These are phyloP conservation scores for Choiromyces venosus DNA, from an alignment of 495 filamentous ascomycete species.

Conservation along the genomic window DNA sequence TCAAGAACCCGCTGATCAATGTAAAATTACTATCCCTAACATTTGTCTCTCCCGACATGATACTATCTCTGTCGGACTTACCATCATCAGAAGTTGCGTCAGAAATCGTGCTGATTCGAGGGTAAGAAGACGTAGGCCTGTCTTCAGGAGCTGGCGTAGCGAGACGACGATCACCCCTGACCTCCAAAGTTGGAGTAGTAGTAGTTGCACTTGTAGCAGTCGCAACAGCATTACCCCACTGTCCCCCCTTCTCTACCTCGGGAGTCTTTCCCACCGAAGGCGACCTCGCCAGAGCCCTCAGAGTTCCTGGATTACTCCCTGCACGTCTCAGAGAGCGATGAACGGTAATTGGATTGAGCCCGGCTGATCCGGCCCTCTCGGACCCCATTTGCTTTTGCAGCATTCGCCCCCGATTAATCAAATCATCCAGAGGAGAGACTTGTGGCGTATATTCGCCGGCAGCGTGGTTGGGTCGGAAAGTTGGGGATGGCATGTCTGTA, in stretches of 20 bases:
- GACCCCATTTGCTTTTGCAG: slow-evolving; percentile 74
- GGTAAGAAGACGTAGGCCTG: slow-evolving; percentile 27
- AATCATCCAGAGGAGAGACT: slow-evolving; percentile 89
- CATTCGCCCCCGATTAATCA: slow-evolving; percentile 79
- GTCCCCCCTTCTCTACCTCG: slow-evolving; percentile 41
- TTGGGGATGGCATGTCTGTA: slow-evolving; percentile 5
- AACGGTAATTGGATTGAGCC: slow-evolving; percentile 74
- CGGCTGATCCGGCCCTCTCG: slow-evolving; percentile 69
- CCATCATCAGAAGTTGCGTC: slow-evolving; percentile 27
- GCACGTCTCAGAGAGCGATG: slow-evolving; percentile 57
- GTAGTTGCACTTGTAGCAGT: slow-evolving; percentile 10
- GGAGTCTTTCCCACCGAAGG: slow-evolving; percentile 52
- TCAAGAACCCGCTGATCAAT: slow-evolving; percentile 29
- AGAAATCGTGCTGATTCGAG: slow-evolving; percentile 35
- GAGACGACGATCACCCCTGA: slow-evolving; percentile 1
- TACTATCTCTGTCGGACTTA: slow-evolving; percentile 26
- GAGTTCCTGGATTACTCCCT: slow-evolving; percentile 42
- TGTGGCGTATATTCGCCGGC: slow-evolving; percentile 86
- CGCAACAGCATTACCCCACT: slow-evolving; percentile 1
- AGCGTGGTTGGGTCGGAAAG: slow-evolving; percentile 50
- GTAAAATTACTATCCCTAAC: slow-evolving; percentile 34
- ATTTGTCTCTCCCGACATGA: slow-evolving; percentile 27
- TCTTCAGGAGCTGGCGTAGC: slow-evolving; percentile 21
- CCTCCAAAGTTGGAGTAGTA: background rate
- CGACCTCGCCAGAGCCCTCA: slow-evolving; percentile 44